phyloP scores from a whole-genome alignment of 164 flowering plant genomes.

The Annona cherimola region DNA sequence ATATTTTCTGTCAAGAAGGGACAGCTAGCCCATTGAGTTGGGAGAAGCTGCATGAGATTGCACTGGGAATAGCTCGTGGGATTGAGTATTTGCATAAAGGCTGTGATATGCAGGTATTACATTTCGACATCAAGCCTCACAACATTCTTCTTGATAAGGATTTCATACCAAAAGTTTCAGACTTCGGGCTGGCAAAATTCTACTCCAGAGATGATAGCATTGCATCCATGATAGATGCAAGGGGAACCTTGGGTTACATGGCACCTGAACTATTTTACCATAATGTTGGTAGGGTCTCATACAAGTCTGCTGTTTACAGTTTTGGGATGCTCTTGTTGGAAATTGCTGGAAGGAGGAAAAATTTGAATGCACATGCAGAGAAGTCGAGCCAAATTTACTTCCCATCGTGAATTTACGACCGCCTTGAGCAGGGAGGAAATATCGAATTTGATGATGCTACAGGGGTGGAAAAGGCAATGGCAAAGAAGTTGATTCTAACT shows the following conservation, averaged over 20 bases:
- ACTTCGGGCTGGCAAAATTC: slow-evolving; percentile 15
- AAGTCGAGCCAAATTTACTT: slow-evolving; percentile 10
- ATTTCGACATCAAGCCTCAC: slow-evolving; percentile 17
- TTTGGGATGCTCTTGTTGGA: slow-evolving; percentile 11
- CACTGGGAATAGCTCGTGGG: slow-evolving; percentile 7
- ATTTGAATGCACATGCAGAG: not conserved
- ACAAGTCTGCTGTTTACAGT: slow-evolving; percentile 11
- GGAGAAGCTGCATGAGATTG: slow-evolving; percentile 7
- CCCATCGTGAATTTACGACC: slow-evolving; percentile 8
- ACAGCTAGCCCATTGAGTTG: slow-evolving; percentile 1
- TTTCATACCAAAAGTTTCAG: slow-evolving; percentile 12
- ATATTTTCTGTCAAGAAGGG: not conserved
- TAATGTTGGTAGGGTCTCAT: not conserved
- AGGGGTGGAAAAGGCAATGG: not conserved
- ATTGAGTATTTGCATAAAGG: slow-evolving; percentile 12
- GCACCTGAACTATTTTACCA: slow-evolving; percentile 11
- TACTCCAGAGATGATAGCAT: not conserved
- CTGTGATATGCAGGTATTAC: slow-evolving; percentile 10
- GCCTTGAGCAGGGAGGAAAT: not conserved
- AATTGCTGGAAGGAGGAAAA: slow-evolving; percentile 8
- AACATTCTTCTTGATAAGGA: slow-evolving; percentile 9
- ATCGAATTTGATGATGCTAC: not conserved
- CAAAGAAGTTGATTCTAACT: slow-evolving; percentile 4
- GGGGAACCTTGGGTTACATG: slow-evolving; percentile 12
- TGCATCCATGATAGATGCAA: not conserved